phyloP scores from a whole-genome alignment of 768 basidiomycete genomes.

The Hemileccinum impolitum region DNA sequence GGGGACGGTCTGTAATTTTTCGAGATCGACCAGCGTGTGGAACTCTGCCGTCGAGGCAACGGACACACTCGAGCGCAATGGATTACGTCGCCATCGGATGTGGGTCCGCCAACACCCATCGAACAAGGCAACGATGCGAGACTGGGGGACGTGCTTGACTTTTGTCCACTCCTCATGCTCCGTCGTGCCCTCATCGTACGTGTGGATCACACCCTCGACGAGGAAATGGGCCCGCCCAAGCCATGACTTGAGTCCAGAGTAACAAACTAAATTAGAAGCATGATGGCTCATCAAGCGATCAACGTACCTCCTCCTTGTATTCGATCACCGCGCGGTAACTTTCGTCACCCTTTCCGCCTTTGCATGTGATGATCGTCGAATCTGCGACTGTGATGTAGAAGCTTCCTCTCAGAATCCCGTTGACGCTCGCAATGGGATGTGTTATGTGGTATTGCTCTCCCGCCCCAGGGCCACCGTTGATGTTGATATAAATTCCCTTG shows the following conservation, averaged over 20 bases:
- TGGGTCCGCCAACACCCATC: conserved; percentile 87
- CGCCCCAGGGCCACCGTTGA: conserved; percentile 69
- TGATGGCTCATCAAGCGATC: not conserved
- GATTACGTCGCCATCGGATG: conserved; percentile 73
- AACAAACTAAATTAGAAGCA: not conserved
- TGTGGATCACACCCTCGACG: conserved; percentile 87
- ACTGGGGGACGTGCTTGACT: conserved; percentile 85
- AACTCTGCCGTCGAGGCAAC: conserved; percentile 48
- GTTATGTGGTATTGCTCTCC: conserved; percentile 87
- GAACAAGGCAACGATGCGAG: conserved; percentile 72
- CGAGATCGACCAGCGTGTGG: conserved; percentile 71
- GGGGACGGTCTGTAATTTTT: conserved; percentile 65
- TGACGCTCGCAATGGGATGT: conserved; percentile 86
- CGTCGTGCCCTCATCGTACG: conserved; percentile 61
- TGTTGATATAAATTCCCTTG: conserved; percentile 81
- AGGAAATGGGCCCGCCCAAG: conserved; percentile 83
- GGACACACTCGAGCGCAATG: conserved; percentile 47
- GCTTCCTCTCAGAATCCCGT: conserved; percentile 86
- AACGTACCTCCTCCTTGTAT: conserved; percentile 90
- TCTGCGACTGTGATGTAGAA: conserved; percentile 90
- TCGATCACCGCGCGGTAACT: conserved; percentile 81
- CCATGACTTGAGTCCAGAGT: conserved; percentile 59
- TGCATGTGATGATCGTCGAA: conserved; percentile 77
- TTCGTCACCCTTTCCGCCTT: conserved; percentile 57
- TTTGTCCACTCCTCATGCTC: conserved; percentile 73